Conservation (phyloP, 805 yeast genomes). For the Hanseniaspora guilliermondii region DNA sequence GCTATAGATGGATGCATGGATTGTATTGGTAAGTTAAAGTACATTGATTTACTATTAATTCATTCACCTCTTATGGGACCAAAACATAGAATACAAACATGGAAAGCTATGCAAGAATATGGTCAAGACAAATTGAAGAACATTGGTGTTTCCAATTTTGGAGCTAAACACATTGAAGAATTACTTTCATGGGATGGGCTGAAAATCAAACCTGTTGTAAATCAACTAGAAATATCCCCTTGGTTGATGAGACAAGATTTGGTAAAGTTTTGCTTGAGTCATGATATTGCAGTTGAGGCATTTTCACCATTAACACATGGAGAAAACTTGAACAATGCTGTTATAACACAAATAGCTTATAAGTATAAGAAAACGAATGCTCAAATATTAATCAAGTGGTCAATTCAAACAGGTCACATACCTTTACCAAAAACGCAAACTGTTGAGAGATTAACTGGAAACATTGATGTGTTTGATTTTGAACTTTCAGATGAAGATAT, state of each 20-base stretch:
- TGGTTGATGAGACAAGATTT: conserved; percentile 62
- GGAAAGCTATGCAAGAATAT: conserved; percentile 64
- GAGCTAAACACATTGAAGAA: conserved; percentile 46
- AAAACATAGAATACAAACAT: conserved; percentile 44
- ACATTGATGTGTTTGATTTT: conserved; percentile 45
- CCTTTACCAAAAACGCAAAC: conserved; percentile 59
- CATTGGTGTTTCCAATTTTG: conserved; percentile 72
- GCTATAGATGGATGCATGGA: conserved; percentile 48
- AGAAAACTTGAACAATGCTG: conserved; percentile 41
- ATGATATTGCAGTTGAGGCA: conserved; percentile 55
- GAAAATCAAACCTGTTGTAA: conserved; percentile 52
- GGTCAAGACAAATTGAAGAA: conserved; percentile 49
- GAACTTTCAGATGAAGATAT: conserved; percentile 34
- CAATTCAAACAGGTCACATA: conserved; percentile 55
- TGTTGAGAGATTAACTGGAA: conserved; percentile 38
- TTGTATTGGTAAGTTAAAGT: conserved; percentile 42
- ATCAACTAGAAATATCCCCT: conserved; percentile 76
- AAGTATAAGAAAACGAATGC: conserved; percentile 41
- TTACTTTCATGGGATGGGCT: conserved; percentile 44
- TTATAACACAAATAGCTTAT: conserved; percentile 37
- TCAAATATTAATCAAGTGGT: conserved; percentile 63
- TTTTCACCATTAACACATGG: conserved; percentile 71
- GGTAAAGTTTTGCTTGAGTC: conserved; percentile 43
- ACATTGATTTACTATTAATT: conserved; percentile 60
- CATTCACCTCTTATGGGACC: conserved; percentile 48